A percentile compares a stretch with the other conserved stretches of the same genome.
Evolutionary conservation across 2,329 filamentous ascomycete species (phyloP).

Genomic region (Ceratocystis alfenasii): DNA sequence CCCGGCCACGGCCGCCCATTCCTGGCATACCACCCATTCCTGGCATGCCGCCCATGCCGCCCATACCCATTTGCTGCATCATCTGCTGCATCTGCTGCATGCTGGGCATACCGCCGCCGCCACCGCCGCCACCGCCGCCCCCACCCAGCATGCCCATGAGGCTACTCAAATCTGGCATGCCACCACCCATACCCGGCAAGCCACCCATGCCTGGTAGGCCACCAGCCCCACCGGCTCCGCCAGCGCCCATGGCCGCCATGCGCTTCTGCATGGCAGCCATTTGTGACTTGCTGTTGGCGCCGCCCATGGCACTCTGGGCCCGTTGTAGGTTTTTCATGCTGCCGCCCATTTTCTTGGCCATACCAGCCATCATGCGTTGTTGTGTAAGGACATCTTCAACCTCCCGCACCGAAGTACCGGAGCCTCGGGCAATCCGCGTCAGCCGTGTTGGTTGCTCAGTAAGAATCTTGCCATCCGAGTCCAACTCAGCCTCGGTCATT

Average conservation of each 20-base stretch:
- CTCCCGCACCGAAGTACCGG: slow-evolving; percentile 79
- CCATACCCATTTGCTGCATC: slow-evolving; percentile 61
- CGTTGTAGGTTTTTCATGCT: slow-evolving; percentile 97
- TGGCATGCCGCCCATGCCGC: slow-evolving; percentile 30
- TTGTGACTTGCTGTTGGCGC: slow-evolving; percentile 70
- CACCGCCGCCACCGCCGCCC: slow-evolving; percentile 45
- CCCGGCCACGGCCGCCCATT: slow-evolving; percentile 24
- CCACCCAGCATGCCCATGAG: slow-evolving; percentile 88
- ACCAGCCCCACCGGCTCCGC: slow-evolving; percentile 52
- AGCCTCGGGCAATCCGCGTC: slow-evolving; percentile 80
- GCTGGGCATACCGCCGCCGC: slow-evolving; percentile 53
- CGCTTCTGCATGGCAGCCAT: slow-evolving; percentile 98
- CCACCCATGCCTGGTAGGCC: slow-evolving; percentile 48
- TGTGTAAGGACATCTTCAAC: slow-evolving; percentile 96
- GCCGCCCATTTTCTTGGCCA: slow-evolving; percentile 98
- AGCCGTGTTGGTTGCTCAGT: slow-evolving; percentile 85
- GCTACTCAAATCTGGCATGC: slow-evolving; percentile 71
- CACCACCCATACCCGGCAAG: slow-evolving; percentile 66
- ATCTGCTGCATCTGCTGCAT: slow-evolving; percentile 73
- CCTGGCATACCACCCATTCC: slow-evolving; percentile 27
- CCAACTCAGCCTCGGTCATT: slow-evolving; percentile 93
- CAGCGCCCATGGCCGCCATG: slow-evolving; percentile 85
- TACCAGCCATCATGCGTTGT: slow-evolving; percentile 95
- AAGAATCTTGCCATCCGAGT: slow-evolving; percentile 89
- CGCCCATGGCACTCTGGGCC: slow-evolving; percentile 80